Conservation (phyloP, 306 rosid genomes). For the Pyrus pyrifolia region DNA sequence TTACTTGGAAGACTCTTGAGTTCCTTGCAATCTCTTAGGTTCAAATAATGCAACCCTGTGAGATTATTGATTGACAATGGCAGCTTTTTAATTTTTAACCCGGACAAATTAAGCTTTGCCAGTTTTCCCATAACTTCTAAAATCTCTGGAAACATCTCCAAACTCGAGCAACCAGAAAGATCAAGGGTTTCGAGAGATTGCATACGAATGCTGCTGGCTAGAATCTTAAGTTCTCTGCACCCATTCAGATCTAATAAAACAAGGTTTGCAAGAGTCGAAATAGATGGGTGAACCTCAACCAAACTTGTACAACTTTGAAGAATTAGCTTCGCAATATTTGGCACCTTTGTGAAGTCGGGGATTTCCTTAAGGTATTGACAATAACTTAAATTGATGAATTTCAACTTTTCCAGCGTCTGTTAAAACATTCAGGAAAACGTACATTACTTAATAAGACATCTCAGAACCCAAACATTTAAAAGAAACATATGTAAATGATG, state of each 20-base stretch:
- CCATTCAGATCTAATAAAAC: too few relatives aligned
- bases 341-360: constrained; percentile 10
- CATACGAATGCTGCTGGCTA: too few relatives aligned
- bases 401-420: constrained; percentile 10
- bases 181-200: not conserved
- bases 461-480: not conserved
- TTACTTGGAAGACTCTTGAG: too few relatives aligned
- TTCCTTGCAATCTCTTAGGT: too few relatives aligned
- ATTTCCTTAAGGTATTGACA: not conserved
- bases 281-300: not conserved
- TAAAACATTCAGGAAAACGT: not conserved
- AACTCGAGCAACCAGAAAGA: not conserved
- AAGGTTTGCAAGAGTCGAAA: not conserved
- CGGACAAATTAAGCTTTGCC: too few relatives aligned
- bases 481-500: not conserved
- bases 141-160: not conserved
- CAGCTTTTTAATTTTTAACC: too few relatives aligned
- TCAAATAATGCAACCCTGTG: too few relatives aligned
- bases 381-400: not conserved
- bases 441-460: not conserved
- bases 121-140: too few relatives aligned
- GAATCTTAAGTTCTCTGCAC: too few relatives aligned
- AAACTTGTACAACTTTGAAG: not conserved
- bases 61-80: too few relatives aligned
- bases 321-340: not conserved